Percentiles rank a stretch among this genome's conserved stretches.
Evolutionary conservation across 73 alveolate species (phyloP).

Genomic region (Paramecium octaurelia): DNA sequence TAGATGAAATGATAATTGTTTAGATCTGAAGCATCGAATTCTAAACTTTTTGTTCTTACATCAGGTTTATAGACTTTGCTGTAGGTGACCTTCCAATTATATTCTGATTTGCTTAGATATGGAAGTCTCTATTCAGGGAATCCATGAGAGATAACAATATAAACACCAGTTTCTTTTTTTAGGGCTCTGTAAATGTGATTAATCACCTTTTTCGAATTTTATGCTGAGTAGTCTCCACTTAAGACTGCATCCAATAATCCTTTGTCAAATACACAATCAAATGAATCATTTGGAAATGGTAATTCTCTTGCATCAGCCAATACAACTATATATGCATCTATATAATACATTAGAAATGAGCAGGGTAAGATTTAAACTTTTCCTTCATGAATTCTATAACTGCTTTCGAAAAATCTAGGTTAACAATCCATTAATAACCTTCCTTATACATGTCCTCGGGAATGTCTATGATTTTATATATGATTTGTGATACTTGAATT

Average conservation of each 20-base stretch:
- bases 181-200: slow-evolving; percentile 27
- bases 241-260: slow-evolving; percentile 55
- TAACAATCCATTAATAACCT: slow-evolving; percentile 48
- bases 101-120: neutral
- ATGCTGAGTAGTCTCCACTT: slow-evolving; percentile 64
- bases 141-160: slow-evolving; percentile 58
- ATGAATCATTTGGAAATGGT: slow-evolving; percentile 46
- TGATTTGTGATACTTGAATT: slow-evolving; percentile 18
- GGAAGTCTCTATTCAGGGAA: neutral
- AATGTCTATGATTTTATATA: neutral
- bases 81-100: slow-evolving; percentile 35
- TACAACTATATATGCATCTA: neutral
- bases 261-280: slow-evolving; percentile 60
- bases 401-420: slow-evolving; percentile 49
- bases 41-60: neutral
- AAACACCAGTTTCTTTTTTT: slow-evolving; percentile 42
- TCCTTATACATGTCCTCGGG: slow-evolving; percentile 59
- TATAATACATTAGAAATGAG: neutral
- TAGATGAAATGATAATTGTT: slow-evolving; percentile 58
- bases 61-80: slow-evolving; percentile 57
- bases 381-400: slow-evolving; percentile 18
- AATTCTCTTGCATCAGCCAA: slow-evolving; percentile 8
- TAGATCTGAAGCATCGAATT: slow-evolving; percentile 50
- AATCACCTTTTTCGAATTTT: slow-evolving; percentile 46
- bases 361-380: slow-evolving; percentile 43